A percentile compares a stretch with the other conserved stretches of the same genome.
phyloP scores from a whole-genome alignment of 1,284 basidiomycete species.

The Acaromyces ingoldii region DNA sequence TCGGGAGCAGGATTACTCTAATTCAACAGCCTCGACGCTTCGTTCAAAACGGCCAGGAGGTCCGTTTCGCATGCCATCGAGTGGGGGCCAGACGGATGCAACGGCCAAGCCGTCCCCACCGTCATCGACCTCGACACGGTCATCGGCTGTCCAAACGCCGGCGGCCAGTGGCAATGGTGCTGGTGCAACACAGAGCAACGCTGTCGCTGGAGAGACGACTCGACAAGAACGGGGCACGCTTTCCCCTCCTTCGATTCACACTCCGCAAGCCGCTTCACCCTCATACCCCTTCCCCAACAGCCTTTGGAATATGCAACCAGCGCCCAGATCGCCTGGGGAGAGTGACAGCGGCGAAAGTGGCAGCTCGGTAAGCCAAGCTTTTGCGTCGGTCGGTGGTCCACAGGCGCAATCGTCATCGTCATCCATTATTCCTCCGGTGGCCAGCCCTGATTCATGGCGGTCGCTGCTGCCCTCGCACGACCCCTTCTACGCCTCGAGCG shows the following conservation, averaged over 20 bases:
- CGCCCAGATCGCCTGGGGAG: not conserved
- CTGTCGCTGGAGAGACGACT: not conserved
- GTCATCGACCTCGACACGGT: not conserved
- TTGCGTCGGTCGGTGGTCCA: not conserved
- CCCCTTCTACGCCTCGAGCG: constrained; percentile 18
- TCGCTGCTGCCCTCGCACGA: constrained; percentile 33
- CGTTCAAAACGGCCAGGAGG: not conserved
- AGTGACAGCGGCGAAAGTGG: not conserved
- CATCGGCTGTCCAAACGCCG: not conserved
- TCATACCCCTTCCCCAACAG: no score
- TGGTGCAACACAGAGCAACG: not conserved
- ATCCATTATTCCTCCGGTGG: constrained; percentile 12
- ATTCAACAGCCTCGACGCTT: not conserved
- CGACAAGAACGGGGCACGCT: no score
- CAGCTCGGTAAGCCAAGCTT: not conserved
- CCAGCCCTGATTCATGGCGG: constrained; percentile 37
- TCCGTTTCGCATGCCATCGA: not conserved
- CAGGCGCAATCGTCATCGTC: constrained; percentile 8
- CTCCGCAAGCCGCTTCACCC: no score
- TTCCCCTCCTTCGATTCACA: no score
- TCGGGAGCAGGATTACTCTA: not conserved
- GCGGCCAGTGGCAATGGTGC: not conserved
- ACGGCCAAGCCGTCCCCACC: constrained; percentile 3
- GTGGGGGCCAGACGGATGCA: not conserved
- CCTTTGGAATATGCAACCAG: no score